Conservation (phyloP, 257 asterid genomes). For the Solanum virginianum region DNA sequence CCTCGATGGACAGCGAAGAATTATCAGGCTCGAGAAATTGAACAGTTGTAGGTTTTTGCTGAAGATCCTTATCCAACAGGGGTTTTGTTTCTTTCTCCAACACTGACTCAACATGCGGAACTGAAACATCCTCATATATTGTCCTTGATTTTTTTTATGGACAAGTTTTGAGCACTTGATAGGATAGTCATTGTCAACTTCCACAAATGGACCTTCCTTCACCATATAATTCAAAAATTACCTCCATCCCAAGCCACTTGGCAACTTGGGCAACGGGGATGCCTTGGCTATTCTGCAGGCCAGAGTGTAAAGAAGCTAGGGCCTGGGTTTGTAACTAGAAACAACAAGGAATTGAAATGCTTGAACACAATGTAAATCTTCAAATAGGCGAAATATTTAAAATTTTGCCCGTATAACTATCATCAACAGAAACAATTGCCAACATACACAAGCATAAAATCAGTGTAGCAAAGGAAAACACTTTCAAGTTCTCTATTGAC, state of each 20-base stretch:
- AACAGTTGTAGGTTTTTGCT: conserved; percentile 14
- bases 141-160: conserved; percentile 48
- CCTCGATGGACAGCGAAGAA: conserved; percentile 32
- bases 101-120: conserved; percentile 29
- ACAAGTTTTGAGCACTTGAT: conserved; percentile 83
- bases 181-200: conserved; percentile 69
- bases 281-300: conserved; percentile 92
- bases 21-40: conserved; percentile 19
- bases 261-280: conserved; percentile 70
- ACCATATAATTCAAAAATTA: conserved; percentile 56
- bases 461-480: background rate
- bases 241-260: conserved; percentile 98
- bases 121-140: conserved; percentile 50
- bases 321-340: conserved; percentile 88
- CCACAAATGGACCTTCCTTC: conserved; percentile 65
- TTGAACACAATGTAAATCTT: background rate
- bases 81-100: conserved; percentile 12
- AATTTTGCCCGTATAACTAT: background rate
- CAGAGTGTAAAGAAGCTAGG: conserved; percentile 82
- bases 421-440: background rate
- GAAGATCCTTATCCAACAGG: conserved; percentile 16
- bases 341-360: conserved; percentile 5
- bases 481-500: background rate
- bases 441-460: background rate
- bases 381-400: background rate